Conservation (phyloP, 2,329 filamentous ascomycete species). For the Aureobasidium sp. region DNA sequence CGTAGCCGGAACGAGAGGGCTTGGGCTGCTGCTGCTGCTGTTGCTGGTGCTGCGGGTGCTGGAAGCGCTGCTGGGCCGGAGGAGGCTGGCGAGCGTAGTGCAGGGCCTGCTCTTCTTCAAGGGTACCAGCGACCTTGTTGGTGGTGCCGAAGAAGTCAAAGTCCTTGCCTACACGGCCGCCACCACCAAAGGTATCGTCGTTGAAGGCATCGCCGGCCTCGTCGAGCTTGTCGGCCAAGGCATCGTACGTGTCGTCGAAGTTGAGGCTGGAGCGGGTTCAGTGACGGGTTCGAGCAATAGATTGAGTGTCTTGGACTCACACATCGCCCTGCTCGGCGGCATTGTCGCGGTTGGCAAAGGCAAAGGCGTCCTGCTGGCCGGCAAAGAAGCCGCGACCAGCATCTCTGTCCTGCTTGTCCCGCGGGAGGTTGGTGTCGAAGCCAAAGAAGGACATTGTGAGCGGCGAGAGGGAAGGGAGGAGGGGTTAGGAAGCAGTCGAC, state of each 20-base stretch:
- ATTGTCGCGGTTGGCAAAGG: conserved; percentile 57
- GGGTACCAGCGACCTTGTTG: conserved; percentile 72
- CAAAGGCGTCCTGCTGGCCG: conserved; percentile 77
- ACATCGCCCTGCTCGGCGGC: conserved; percentile 52
- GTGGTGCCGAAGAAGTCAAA: conserved; percentile 97
- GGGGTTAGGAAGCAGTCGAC: not conserved
- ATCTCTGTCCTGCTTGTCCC: conserved; percentile 42
- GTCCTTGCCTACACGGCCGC: conserved; percentile 66
- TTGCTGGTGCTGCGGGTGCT: conserved; percentile 21
- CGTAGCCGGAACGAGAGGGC: conserved; percentile 73
- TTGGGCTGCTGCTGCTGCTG: conserved; percentile 42
- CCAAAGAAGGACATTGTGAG: conserved; percentile 75
- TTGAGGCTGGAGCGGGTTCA: conserved; percentile 51
- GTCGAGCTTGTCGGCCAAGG: conserved; percentile 79
- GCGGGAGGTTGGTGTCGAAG: conserved; percentile 62
- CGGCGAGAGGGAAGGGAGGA: not conserved
- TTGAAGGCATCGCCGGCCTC: conserved; percentile 93
- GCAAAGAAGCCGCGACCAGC: conserved; percentile 56
- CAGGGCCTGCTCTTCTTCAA: conserved; percentile 84
- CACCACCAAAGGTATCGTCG: conserved; percentile 74
- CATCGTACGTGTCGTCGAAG: conserved; percentile 97
- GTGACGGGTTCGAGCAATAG: conserved; percentile 21
- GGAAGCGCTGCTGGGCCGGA: conserved; percentile 33
- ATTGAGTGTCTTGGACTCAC: conserved; percentile 32
- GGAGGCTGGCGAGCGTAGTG: conserved; percentile 66